Conservation (phyloP, 2,329 filamentous ascomycete species). For the Neonectria sp. region DNA sequence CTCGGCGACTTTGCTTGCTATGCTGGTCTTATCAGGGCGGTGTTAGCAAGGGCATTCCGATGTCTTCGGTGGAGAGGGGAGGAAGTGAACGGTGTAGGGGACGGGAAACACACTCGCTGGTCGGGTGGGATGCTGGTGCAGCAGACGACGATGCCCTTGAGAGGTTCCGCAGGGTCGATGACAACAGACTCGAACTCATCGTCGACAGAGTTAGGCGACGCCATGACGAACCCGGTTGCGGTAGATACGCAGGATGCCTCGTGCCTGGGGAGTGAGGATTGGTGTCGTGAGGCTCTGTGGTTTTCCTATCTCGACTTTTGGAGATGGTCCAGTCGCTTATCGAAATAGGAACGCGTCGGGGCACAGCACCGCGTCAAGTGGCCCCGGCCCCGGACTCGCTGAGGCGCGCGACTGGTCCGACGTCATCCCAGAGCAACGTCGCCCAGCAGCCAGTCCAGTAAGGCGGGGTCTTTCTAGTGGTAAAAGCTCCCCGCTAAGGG, state of each 20-base stretch:
- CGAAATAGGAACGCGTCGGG: conserved; percentile 38
- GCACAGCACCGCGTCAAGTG: conserved; percentile 44
- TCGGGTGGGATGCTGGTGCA: conserved; percentile 89
- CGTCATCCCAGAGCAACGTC: conserved; percentile 5
- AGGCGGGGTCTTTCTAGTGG: conserved; percentile 7
- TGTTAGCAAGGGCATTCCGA: conserved; percentile 17
- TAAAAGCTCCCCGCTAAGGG: background rate
- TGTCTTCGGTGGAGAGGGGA: conserved; percentile 1
- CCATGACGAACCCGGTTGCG: conserved; percentile 45
- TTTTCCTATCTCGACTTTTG: conserved; percentile 40
- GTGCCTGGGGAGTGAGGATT: conserved; percentile 31
- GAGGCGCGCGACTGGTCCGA: conserved; percentile 2
- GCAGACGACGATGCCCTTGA: conserved; percentile 84
- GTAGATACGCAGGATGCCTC: conserved; percentile 1
- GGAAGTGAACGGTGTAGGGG: conserved; percentile 8
- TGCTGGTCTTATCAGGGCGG: conserved; percentile 59
- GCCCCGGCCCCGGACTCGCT: conserved; percentile 12
- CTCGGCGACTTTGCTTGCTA: conserved; percentile 77
- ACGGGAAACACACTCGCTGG: conserved; percentile 73
- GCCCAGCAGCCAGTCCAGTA: background rate
- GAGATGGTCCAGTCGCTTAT: conserved; percentile 20
- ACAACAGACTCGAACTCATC: conserved; percentile 48
- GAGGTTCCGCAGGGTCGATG: conserved; percentile 73
- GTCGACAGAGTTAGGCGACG: conserved; percentile 44
- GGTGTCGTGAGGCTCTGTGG: conserved; percentile 27